Percentiles rank a stretch among this genome's conserved stretches.
Evolutionary conservation across 2,329 filamentous ascomycete species (phyloP).

Genomic region (Ophiocordyceps camponoti-floridani): DNA sequence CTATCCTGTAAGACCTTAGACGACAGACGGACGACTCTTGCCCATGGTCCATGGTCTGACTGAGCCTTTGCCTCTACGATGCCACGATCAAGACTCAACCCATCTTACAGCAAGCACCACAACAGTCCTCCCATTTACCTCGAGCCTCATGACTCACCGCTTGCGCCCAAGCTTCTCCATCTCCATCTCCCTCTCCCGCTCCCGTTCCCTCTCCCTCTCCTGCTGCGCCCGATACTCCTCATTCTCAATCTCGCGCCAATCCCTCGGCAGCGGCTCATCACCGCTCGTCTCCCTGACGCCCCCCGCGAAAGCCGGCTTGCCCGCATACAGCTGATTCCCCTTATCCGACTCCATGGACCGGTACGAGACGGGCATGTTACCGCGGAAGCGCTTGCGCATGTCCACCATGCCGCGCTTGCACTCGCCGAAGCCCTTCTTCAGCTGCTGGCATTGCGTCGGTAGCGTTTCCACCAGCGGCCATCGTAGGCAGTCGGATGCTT

Average conservation of each 20-base stretch:
- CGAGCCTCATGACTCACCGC: neutral
- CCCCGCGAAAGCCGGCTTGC: conserved; percentile 50
- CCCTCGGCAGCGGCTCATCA: conserved; percentile 40
- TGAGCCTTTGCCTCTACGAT: no score
- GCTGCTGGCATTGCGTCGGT: conserved; percentile 75
- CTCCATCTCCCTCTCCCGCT: conserved; percentile 2
- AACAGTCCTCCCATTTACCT: neutral
- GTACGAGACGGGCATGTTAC: conserved; percentile 70
- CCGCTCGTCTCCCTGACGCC: conserved; percentile 48
- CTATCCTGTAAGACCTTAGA: no score
- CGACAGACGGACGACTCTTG: no score
- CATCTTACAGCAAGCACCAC: neutral
- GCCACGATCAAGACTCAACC: neutral
- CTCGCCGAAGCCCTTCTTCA: conserved; percentile 83
- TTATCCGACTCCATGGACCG: conserved; percentile 34
- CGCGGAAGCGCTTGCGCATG: conserved; percentile 96
- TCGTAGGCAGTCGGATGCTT: conserved; percentile 73
- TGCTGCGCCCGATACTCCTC: conserved; percentile 31
- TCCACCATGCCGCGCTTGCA: conserved; percentile 95
- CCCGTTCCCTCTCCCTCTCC: conserved; percentile 8
- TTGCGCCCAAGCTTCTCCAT: neutral
- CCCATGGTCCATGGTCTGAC: no score
- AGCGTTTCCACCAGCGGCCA: conserved; percentile 66
- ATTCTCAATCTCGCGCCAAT: conserved; percentile 49
- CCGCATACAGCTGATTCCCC: conserved; percentile 62